Conservation (phyloP, 2,329 filamentous ascomycete genomes). For the Plectosphaerella cucumerina region DNA sequence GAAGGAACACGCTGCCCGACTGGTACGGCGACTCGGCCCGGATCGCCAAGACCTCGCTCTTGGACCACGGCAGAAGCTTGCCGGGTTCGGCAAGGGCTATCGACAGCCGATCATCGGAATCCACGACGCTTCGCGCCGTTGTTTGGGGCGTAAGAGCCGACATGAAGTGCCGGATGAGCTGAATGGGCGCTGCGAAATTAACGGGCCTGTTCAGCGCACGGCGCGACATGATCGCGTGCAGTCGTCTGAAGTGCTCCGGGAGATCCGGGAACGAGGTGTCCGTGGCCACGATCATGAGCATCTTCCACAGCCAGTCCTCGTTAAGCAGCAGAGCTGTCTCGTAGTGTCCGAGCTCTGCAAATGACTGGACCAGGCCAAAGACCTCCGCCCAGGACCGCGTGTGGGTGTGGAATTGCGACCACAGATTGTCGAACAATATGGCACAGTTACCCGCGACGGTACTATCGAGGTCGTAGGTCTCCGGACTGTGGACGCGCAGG, state of each 20-base stretch:
- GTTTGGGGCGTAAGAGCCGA: not conserved
- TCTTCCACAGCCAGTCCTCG: conserved; percentile 54
- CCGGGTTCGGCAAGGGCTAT: conserved; percentile 21
- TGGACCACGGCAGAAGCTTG: conserved; percentile 37
- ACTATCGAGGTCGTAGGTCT: conserved; percentile 10
- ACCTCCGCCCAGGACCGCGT: conserved; percentile 72
- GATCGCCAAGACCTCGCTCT: conserved; percentile 41
- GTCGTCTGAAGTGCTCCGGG: conserved; percentile 52
- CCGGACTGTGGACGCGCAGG: conserved; percentile 20
- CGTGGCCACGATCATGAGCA: conserved; percentile 57
- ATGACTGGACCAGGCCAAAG: conserved; percentile 65
- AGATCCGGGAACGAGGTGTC: conserved; percentile 46
- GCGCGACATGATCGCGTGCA: conserved; percentile 16
- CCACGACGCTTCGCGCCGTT: not conserved
- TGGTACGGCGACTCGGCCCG: conserved; percentile 33
- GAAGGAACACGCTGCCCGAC: conserved; percentile 52
- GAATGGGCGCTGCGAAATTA: too few relatives aligned
- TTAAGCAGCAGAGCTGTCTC: conserved; percentile 59
- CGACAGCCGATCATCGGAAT: conserved; percentile 32
- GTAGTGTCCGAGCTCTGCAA: conserved; percentile 56
- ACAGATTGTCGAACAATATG: conserved; percentile 50
- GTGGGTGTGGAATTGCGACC: conserved; percentile 56
- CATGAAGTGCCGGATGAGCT: too few relatives aligned
- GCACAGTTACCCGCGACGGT: conserved; percentile 34
- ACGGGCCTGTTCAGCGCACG: not conserved